phyloP scores from a whole-genome alignment of 192 early-diverging fungal species.

The Backusella westeae region DNA sequence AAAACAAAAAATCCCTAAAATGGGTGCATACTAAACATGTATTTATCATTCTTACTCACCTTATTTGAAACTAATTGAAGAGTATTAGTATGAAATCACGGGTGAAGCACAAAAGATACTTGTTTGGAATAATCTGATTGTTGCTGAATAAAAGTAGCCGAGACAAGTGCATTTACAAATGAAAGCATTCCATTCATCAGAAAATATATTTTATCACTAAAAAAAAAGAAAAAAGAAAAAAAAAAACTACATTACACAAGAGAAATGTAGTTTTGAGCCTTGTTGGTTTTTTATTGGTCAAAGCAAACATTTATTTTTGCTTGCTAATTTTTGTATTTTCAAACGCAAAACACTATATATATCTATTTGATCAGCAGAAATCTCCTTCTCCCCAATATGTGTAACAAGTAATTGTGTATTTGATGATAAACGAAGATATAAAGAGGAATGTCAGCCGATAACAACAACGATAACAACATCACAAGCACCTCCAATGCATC shows the following conservation, averaged over 20 bases:
- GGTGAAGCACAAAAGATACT: too few species aligned
- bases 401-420: not conserved
- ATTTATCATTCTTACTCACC: too few species aligned
- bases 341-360: not conserved
- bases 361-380: not conserved
- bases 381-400: not conserved
- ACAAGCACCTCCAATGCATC: not conserved
- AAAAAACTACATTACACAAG: not conserved
- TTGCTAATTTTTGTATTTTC: not conserved
- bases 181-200: too few species aligned
- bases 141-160: too few species aligned
- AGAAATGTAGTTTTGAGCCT: not conserved
- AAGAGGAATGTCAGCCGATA: not conserved
- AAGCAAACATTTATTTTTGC: not conserved
- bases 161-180: too few species aligned
- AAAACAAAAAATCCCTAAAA: too few species aligned
- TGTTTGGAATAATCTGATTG: too few species aligned
- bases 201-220: too few species aligned
- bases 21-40: too few species aligned
- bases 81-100: too few species aligned
- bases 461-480: not conserved
- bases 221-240: too few species aligned
- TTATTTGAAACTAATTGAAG: too few species aligned
- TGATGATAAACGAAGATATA: not conserved
- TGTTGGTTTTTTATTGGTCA: not conserved